Evolutionary conservation across 352 stramenopile genomes (phyloP), one percentile per base, ranked within the genome.

Genomic region (Globisporangium cederbergense): DNA sequence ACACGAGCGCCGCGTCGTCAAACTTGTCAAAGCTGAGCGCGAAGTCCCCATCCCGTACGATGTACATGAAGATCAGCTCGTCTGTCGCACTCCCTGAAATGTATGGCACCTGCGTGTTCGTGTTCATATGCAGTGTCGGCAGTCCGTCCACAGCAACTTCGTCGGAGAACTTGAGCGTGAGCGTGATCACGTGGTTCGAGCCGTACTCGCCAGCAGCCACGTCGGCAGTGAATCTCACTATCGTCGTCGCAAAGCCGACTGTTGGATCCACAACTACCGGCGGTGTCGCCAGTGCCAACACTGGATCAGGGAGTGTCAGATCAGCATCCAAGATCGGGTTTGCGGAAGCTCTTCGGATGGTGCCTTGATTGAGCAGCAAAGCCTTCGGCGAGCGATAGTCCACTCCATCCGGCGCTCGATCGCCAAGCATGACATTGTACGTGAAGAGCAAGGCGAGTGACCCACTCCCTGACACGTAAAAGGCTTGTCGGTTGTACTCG

Each of bases 151-250:
- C 68, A 25, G 58, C 68, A n/a, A 96, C 82, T 71, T 91, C 82
- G 50, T 94, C 85, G 0, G 87, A 87, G 56, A 94, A 93, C 4
- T 66, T 80, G 42, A 96, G 60, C 8, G 73, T 78, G 42, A 94
- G 70, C 13, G 73, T 79, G 40, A 96, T 86, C 25, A 91, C 72
- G 60, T 94, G 83, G 25, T 91, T 89, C 3, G 70, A 73, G 16
- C 87, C 87, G 42, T 93, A 96, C 1, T 80, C 74, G 0, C 81
- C 87, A 5, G 73, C 58, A 3, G 54, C 13, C 2, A 86, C 64
- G 55, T 94, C 81, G 2, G 78, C 78, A 9, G 70, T 73, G 3
- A 94, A 65, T 8, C 58, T 70, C 13, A 61, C 49, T 25, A 92
- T 65, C 1, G 38, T 90, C 16, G 82, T 90, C 16, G 70, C 25